Percentiles rank a stretch among this genome's conserved stretches.
Conservation (phyloP, 2,329 filamentous ascomycete genomes). For the Penicillium sp. region DNA sequence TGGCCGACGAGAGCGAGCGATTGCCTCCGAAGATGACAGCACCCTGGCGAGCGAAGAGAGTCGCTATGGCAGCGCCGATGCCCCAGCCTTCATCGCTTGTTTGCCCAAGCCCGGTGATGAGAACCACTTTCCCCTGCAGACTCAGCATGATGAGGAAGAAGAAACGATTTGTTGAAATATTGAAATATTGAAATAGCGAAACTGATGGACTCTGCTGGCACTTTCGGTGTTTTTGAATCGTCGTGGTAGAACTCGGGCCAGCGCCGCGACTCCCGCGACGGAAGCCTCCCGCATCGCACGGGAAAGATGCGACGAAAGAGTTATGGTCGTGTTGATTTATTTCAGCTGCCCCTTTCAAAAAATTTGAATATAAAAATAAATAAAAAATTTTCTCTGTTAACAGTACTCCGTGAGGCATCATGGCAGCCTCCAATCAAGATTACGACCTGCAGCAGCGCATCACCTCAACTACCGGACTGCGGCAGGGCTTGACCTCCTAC, state of each 20-base stretch:
- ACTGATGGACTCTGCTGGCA: neutral
- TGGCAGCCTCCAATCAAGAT: constrained; percentile 42
- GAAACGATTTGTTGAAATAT: neutral
- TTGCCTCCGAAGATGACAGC: constrained; percentile 12
- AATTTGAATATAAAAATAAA: too few species aligned
- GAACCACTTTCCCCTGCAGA: constrained; percentile 17
- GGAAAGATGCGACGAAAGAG: too few species aligned
- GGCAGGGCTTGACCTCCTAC: constrained; percentile 69
- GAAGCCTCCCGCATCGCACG: neutral
- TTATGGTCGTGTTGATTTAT: too few species aligned
- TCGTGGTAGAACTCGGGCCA: neutral
- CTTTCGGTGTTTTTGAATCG: neutral
- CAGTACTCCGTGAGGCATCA: too few species aligned
- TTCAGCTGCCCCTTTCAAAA: too few species aligned
- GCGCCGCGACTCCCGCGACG: neutral
- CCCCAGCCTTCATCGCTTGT: constrained; percentile 16
- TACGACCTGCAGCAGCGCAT: constrained; percentile 65
- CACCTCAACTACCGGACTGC: constrained; percentile 57
- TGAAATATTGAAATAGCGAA: neutral
- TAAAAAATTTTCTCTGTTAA: too few species aligned
- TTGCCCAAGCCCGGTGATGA: constrained; percentile 15
- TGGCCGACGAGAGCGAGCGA: constrained; percentile 7
- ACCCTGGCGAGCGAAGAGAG: constrained; percentile 8
- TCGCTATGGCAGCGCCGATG: constrained; percentile 14
- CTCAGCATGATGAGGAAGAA: constrained; percentile 15